Evolutionary conservation across 495 filamentous ascomycete genomes (phyloP), one percentile per base, ranked within the genome.

Genomic region (Penicillium parvum): DNA sequence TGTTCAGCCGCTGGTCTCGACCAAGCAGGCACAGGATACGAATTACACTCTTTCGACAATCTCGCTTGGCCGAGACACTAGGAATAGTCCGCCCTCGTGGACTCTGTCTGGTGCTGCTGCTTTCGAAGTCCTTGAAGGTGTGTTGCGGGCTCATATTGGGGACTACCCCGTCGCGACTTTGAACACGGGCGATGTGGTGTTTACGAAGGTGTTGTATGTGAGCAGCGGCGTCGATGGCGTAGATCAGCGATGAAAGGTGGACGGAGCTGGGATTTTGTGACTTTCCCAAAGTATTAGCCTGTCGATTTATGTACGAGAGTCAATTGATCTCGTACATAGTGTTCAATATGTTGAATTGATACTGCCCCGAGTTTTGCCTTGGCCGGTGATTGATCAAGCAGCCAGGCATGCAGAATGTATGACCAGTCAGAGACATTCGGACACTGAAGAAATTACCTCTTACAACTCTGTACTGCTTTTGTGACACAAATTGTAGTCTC

Each of bases 101-200:
- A 52, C 32, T 0, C 40, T 46, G 18, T 3, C 17, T 0, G 63
- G 63, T 0, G 63, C 63, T 23, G 52, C 54, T 12, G 68, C 69
- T 0, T 68, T 71, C 32, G 51, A 66, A 51, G 52, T 71, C n/a
- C 32, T 65, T n/a, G 69, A 73, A 37, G 69, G 68, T 7, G 37
- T 53, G 20, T 35, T 73, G 0, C 44, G 32, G 23, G 53, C 71
- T 12, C 29, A 50, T 32, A 64, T 69, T 38, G 62, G 56, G 1
- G 62, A 55, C 12, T 63, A 61, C 40, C 59, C 65, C 1, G 33
- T 41, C 3, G 58, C 58, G 4, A 46, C 23, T 5, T 30, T 71
- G 27, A 41, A 43, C 19, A 45, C 28, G 26, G 69, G 69, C 7
- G 69, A 73, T 45, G 66, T 71, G 0, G 59, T 53, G 2, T 70